phyloP scores from a whole-genome alignment of 1,284 basidiomycete species.

The Coniferiporia sulphurascens region DNA sequence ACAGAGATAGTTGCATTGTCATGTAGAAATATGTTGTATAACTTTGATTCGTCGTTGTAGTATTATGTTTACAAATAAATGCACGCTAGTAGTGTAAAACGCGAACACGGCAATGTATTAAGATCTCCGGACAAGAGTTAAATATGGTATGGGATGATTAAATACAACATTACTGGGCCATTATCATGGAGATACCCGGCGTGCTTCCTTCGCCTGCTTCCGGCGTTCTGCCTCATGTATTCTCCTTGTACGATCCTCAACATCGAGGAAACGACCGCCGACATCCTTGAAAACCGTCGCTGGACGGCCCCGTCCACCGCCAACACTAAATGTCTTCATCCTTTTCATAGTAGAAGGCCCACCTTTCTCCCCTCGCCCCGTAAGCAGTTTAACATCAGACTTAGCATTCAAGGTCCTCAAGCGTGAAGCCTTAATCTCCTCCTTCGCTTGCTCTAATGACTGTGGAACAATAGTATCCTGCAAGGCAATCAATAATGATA shows the following conservation, averaged over 20 bases:
- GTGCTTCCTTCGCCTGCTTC: conserved; percentile 2
- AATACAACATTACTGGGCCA: no score
- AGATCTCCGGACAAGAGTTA: no score
- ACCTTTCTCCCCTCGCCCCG: conserved; percentile 7
- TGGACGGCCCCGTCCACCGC: conserved; percentile 40
- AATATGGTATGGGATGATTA: no score
- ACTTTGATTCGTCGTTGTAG: no score
- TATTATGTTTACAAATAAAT: no score
- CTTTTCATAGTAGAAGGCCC: conserved; percentile 28
- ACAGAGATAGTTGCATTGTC: conserved; percentile 22
- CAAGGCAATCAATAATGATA: neutral
- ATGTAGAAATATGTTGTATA: conserved; percentile 18
- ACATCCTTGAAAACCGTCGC: conserved; percentile 62
- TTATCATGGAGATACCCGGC: neutral
- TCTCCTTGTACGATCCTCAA: conserved; percentile 46
- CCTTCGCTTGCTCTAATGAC: conserved; percentile 38
- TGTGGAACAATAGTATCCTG: conserved; percentile 57
- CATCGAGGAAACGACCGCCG: conserved; percentile 60
- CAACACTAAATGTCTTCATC: conserved; percentile 35
- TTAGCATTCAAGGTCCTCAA: conserved; percentile 35
- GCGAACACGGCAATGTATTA: no score
- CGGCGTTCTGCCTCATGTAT: conserved; percentile 24
- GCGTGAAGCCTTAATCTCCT: conserved; percentile 23
- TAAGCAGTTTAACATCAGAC: conserved; percentile 28
- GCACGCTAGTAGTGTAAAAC: no score